Percentiles rank a stretch among this genome's conserved stretches.
Conservation (phyloP, 768 basidiomycete species). For the Clitopilus passeckerianus region DNA sequence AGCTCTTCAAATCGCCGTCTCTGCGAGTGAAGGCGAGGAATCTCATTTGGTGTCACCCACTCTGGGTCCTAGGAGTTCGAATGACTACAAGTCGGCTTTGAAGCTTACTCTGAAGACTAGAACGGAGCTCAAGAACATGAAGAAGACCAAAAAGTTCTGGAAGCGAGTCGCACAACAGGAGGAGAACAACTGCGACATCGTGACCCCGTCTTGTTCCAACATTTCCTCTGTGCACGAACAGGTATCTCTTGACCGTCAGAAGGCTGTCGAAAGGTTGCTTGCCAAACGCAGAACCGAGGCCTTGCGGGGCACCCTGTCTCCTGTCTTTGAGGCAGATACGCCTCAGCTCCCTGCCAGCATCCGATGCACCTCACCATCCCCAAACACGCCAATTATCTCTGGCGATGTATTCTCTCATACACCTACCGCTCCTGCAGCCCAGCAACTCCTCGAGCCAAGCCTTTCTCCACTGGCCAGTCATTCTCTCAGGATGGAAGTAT, state of each 20-base stretch:
- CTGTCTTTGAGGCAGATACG: not conserved
- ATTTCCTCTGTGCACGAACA: slow-evolving; percentile 31
- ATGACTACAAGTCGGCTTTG: slow-evolving; percentile 41
- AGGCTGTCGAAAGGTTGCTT: slow-evolving; percentile 35
- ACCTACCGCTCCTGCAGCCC: not conserved
- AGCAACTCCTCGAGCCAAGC: not conserved
- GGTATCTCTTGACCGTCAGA: slow-evolving; percentile 28
- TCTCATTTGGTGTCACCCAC: slow-evolving; percentile 11
- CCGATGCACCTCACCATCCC: not conserved
- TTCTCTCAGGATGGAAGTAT: slow-evolving; percentile 18
- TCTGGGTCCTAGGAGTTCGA: slow-evolving; percentile 27
- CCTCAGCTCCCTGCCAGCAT: not conserved
- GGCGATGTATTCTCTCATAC: not conserved
- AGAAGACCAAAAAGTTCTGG: slow-evolving; percentile 41
- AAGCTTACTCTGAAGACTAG: slow-evolving; percentile 39
- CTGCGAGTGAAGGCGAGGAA: slow-evolving; percentile 12
- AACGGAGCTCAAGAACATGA: slow-evolving; percentile 36
- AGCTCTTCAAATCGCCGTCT: not conserved
- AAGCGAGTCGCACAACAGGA: slow-evolving; percentile 34
- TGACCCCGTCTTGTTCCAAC: slow-evolving; percentile 34
- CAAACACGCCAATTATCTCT: not conserved
- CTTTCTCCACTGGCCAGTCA: slow-evolving; percentile 23
- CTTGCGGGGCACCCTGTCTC: not conserved
- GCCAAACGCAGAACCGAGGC: slow-evolving; percentile 6
- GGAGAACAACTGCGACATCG: slow-evolving; percentile 14